Conservation (phyloP, 768 basidiomycete genomes). For the Boletus bicolor region DNA sequence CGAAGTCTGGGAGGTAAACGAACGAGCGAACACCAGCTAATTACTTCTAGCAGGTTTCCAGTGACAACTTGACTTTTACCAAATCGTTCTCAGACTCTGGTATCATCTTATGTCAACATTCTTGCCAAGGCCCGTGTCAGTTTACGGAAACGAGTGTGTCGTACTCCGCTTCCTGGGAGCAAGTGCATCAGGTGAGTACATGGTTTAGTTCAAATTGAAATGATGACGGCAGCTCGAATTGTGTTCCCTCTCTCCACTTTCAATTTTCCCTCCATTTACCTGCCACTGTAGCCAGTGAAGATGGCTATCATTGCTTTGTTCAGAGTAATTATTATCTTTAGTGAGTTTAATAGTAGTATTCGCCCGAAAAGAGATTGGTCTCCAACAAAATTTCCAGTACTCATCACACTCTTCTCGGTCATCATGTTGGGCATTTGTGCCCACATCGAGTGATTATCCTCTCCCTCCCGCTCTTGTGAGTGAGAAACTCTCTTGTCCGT, state of each 20-base stretch:
- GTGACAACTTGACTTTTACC: not conserved
- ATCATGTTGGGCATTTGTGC: constrained; percentile 23
- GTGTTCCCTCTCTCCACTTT: not conserved
- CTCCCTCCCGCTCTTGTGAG: constrained; percentile 28
- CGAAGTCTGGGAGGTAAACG: not conserved
- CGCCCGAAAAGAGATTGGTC: not conserved
- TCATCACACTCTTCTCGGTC: constrained; percentile 14
- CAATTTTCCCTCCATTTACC: not conserved
- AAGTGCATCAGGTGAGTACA: not conserved
- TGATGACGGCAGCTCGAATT: not conserved
- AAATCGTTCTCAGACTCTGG: not conserved
- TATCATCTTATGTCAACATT: constrained; percentile 8
- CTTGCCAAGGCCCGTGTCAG: not conserved
- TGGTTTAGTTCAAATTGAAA: not conserved
- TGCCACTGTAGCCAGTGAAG: constrained; percentile 1
- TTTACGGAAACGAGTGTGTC: constrained; percentile 3
- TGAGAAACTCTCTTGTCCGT: not conserved
- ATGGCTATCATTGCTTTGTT: constrained; percentile 28
- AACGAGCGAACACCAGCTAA: not conserved
- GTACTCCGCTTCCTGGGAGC: not conserved
- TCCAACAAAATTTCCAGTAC: constrained; percentile 8
- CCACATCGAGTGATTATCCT: constrained; percentile 16
- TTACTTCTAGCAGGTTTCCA: not conserved
- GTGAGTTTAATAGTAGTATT: constrained; percentile 14
- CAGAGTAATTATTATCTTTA: constrained; percentile 16